Evolutionary conservation across 495 filamentous ascomycete species (phyloP).

Genomic region (Penicillium crystallinum): DNA sequence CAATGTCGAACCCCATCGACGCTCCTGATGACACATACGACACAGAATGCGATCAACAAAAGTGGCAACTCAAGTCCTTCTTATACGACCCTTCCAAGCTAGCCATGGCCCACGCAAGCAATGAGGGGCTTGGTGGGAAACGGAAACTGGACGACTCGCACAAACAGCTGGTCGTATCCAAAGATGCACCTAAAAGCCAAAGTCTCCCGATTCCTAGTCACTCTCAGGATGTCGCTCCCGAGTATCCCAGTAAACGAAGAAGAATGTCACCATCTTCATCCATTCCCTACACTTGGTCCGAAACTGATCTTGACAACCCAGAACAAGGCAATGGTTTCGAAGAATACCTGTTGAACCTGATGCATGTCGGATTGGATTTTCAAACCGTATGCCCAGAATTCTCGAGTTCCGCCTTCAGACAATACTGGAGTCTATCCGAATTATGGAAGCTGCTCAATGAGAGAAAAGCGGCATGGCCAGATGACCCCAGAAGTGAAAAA

Average conservation of each 20-base stretch:
- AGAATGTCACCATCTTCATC: neutral
- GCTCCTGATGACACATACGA: neutral
- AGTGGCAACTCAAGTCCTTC: neutral
- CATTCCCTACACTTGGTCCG: slow-evolving; percentile 17
- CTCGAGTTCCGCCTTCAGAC: neutral
- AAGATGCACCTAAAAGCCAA: neutral
- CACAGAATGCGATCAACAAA: neutral
- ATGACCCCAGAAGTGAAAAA: neutral
- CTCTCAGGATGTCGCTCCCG: neutral
- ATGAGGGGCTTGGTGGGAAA: neutral
- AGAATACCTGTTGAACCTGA: slow-evolving; percentile 11
- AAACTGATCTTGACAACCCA: neutral
- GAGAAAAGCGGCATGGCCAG: slow-evolving; percentile 16
- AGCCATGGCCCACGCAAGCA: neutral
- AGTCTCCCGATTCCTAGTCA: neutral
- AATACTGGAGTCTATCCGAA: slow-evolving; percentile 24
- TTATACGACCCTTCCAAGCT: neutral
- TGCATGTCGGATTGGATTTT: slow-evolving; percentile 12
- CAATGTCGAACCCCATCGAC: neutral
- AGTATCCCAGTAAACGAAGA: neutral
- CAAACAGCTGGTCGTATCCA: neutral
- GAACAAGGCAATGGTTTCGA: slow-evolving; percentile 6
- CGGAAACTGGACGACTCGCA: neutral
- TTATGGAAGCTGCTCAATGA: slow-evolving; percentile 18
- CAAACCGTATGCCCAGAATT: neutral